Base-by-base conservation (phyloP, 306 rosid genomes). In the Vicia sativa region DNA sequence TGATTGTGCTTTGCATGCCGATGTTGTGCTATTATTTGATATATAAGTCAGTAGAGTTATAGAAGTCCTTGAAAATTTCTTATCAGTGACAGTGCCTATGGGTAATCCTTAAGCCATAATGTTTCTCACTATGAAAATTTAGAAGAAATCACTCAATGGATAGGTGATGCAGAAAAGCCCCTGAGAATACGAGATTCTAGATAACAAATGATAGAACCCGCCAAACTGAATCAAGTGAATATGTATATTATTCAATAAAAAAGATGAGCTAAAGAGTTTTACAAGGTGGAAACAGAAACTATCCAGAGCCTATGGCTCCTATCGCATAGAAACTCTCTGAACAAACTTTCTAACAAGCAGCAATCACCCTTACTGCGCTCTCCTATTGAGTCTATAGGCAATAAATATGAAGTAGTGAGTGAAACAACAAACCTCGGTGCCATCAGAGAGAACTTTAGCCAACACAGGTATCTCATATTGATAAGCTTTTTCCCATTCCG, bases 391-490 rank as follows among this genome's bases (percentile, higher is more conserved):
- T n/a, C n/a, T n/a, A n/a, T n/a, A n/a, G n/a, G n/a, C n/a, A n/a
- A n/a, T n/a, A n/a, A n/a, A n/a, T n/a, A n/a, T n/a, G 23, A 21
- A 21, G 23, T 21, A 21, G 2, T 21, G 23, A 21, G 23, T 21
- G 2, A 21, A 21, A 21, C 2, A 21, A 62, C 21, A 42, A 41
- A 95, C 99, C 99, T 95, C 97, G 2, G 97, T 76, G 72, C 99
- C 97, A 82, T 90, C 92, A 34, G 91, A 67, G 29, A 50, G 87
- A 14, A 95, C 76, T 87, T 83, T 88, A 34, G 95, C 92, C 74
- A 95, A 55, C 55, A 95, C 97, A 5, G 96, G 99, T 67, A 88
- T 90, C 81, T 90, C 99, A 44, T 90, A 90, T 67, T 87, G 97
- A 81, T 87, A 88, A 73, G 96, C 92, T 55, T 59, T 82, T 72